These are phyloP conservation scores for Ustulina deusta DNA, from an alignment of 2,329 filamentous ascomycete species.

Conservation along the genomic window DNA sequence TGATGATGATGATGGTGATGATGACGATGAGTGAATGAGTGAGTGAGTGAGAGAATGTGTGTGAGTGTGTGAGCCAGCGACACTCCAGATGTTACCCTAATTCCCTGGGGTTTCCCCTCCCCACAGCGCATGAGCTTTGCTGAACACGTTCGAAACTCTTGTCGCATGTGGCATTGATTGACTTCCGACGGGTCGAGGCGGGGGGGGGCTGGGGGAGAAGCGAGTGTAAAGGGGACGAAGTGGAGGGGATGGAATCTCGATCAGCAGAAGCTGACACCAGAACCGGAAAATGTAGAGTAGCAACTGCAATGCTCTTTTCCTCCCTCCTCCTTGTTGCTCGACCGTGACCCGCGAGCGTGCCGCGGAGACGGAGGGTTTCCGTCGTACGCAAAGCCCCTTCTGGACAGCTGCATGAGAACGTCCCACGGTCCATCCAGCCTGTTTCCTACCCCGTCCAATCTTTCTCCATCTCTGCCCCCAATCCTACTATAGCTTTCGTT, in stretches of 20 bases:
- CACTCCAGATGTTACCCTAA: constrained; percentile 23
- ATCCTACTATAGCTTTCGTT: constrained; percentile 6
- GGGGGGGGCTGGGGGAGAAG: constrained; percentile 12
- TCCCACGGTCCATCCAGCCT: constrained; percentile 21
- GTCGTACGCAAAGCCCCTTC: constrained; percentile 23
- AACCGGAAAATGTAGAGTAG: constrained; percentile 27
- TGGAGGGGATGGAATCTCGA: constrained; percentile 21
- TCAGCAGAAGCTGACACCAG: constrained; percentile 12
- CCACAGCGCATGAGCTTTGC: constrained; percentile 10
- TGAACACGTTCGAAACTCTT: constrained; percentile 31
- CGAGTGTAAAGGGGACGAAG: constrained; percentile 16
- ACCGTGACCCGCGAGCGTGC: constrained; percentile 12
- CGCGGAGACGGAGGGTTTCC: constrained; percentile 26
- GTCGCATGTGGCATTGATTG: constrained; percentile 36
- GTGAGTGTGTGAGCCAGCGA: constrained; percentile 21
- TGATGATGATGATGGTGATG: neutral
- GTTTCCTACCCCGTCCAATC: constrained; percentile 2
- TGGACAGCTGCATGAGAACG: constrained; percentile 31
- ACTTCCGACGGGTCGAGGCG: constrained; percentile 27
- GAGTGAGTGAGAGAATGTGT: constrained; percentile 7
- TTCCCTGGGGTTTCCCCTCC: constrained; percentile 5
- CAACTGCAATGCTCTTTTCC: constrained; percentile 18
- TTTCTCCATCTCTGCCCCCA: constrained; percentile 24
- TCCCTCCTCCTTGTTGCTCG: constrained; percentile 1
- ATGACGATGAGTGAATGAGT: constrained; percentile 3